phyloP scores from a whole-genome alignment of 2,329 filamentous ascomycete genomes.

The Fusarium pseudoanthophilum region DNA sequence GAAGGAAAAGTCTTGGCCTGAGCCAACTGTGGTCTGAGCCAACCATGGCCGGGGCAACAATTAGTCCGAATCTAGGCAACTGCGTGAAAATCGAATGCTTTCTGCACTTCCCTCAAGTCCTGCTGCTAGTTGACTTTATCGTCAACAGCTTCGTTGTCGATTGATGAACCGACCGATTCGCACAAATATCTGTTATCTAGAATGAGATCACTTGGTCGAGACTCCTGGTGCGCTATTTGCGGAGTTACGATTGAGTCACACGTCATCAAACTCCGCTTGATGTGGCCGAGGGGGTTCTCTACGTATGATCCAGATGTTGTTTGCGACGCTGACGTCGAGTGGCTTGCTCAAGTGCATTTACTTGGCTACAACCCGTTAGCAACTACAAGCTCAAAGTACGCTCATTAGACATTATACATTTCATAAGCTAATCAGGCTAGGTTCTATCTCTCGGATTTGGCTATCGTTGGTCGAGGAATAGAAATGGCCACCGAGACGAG shows the following conservation, averaged over 20 bases:
- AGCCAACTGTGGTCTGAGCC: no score
- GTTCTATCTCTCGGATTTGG: background rate
- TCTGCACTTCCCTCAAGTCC: background rate
- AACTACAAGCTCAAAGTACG: background rate
- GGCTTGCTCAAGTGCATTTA: background rate
- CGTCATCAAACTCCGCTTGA: background rate
- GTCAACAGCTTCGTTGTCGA: background rate
- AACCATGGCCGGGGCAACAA: background rate
- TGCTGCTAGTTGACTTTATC: background rate
- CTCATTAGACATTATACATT: rapidly evolving
- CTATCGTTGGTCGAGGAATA: background rate
- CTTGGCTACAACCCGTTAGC: background rate
- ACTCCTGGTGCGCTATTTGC: background rate
- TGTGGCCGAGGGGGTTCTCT: background rate
- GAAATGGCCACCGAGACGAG: background rate
- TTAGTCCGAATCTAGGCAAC: background rate
- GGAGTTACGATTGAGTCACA: background rate
- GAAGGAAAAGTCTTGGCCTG: no score
- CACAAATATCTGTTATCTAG: background rate
- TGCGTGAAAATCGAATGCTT: background rate
- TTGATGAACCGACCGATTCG: no score
- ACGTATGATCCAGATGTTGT: background rate
- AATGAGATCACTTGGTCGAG: background rate
- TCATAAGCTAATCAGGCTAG: no score
- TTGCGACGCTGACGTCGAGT: background rate